phyloP scores from a whole-genome alignment of 257 asterid genomes.

The Coffea canephora region DNA sequence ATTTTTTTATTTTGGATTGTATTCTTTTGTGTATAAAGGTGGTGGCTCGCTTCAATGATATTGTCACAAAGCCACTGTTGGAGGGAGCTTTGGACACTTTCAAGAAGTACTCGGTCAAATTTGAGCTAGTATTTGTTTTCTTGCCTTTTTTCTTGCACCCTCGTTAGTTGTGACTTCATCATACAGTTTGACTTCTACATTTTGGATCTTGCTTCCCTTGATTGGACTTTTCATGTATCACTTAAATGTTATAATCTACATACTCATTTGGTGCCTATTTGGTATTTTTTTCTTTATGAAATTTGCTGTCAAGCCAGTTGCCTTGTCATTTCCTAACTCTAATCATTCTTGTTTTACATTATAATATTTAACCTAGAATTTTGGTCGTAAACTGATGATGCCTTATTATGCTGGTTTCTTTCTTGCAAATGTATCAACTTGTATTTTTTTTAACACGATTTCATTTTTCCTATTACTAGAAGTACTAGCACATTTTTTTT shows the following conservation, averaged over 20 bases:
- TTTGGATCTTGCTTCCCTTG: background rate
- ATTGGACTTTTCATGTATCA: background rate
- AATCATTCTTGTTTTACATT: too few species aligned
- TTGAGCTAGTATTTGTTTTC: background rate
- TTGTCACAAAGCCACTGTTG: slow-evolving; percentile 70
- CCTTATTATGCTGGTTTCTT: background rate
- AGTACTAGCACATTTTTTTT: background rate
- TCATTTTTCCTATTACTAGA: background rate
- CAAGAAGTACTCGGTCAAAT: slow-evolving; percentile 68
- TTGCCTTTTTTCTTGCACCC: background rate
- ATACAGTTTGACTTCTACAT: background rate
- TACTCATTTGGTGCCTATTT: too few species aligned
- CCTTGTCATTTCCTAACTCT: too few species aligned
- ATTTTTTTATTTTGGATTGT: too few species aligned
- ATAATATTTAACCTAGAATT: background rate
- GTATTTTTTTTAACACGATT: too few species aligned
- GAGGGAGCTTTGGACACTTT: slow-evolving; percentile 94
- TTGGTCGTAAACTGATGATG: background rate
- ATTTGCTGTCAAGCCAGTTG: too few species aligned
- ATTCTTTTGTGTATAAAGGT: too few species aligned
- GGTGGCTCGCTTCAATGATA: slow-evolving; percentile 96
- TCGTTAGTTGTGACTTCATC: background rate
- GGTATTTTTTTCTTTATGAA: too few species aligned
- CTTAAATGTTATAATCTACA: background rate
- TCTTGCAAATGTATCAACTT: background rate